These are phyloP conservation scores for Eustoma russellianum DNA, from an alignment of 257 asterid genomes.

Conservation along the genomic window DNA sequence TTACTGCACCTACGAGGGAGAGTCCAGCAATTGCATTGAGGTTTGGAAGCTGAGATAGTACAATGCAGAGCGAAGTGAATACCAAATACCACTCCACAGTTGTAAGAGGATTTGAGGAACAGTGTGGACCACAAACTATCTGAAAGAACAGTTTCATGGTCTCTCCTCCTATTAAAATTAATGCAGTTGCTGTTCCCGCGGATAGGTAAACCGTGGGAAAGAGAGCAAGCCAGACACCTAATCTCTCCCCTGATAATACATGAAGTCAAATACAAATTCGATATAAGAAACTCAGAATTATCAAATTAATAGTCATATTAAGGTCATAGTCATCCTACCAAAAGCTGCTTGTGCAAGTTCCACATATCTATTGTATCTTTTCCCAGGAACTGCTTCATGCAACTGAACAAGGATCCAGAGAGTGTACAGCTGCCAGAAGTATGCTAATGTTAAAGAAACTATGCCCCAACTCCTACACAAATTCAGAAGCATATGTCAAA, in stretches of 20 bases:
- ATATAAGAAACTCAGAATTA: background rate
- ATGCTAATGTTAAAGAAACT: conserved; percentile 73
- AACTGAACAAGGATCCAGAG: conserved; percentile 96
- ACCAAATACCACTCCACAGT: conserved; percentile 98
- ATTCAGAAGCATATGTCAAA: background rate
- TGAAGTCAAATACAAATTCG: background rate
- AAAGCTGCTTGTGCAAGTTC: conserved; percentile 99
- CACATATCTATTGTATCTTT: conserved; percentile 91
- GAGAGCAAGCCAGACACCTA: conserved; percentile 97
- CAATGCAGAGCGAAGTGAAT: conserved; percentile 91
- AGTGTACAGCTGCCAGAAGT: conserved; percentile 90
- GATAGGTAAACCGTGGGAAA: conserved; percentile 96
- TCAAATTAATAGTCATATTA: background rate
- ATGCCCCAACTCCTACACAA: conserved; percentile 92
- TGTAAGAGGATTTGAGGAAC: conserved; percentile 87
- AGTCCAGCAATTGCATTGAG: conserved; percentile 97
- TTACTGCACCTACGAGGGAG: conserved; percentile 90
- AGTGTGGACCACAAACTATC: conserved; percentile 78
- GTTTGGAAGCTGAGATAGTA: conserved; percentile 90
- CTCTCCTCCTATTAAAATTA: conserved; percentile 94
- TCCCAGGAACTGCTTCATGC: conserved; percentile 99
- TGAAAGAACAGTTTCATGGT: conserved; percentile 98
- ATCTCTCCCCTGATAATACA: conserved; percentile 54
- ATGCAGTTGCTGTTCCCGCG: conserved; percentile 95
- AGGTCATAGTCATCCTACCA: conserved; percentile 27